Conservation (phyloP, 2,329 filamentous ascomycete genomes). For the Neofusicoccum laricinum region DNA sequence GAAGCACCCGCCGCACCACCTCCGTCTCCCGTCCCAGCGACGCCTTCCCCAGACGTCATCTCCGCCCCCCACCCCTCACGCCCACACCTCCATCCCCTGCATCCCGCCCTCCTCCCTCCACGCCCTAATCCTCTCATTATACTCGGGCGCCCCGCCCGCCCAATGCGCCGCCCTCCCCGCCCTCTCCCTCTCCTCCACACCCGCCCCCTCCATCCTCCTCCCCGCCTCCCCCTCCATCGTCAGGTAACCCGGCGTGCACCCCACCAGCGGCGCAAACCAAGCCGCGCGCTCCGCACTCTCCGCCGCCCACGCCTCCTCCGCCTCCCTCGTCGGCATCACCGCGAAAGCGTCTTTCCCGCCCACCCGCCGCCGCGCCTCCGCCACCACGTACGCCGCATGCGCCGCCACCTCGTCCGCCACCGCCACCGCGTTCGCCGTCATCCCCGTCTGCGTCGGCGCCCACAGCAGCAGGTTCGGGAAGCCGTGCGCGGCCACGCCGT, state of each 20-base stretch:
- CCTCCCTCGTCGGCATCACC: neutral
- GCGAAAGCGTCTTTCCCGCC: neutral
- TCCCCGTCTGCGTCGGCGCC: neutral
- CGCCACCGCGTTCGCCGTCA: neutral
- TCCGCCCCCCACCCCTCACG: neutral
- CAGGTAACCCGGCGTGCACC: too few species aligned
- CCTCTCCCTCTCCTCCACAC: neutral
- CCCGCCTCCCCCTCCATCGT: too few species aligned
- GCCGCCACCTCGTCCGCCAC: neutral
- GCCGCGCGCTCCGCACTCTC: neutral
- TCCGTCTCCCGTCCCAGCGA: too few species aligned
- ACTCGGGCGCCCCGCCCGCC: neutral
- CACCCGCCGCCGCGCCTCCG: neutral
- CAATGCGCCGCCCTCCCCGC: neutral
- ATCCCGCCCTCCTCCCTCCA: neutral
- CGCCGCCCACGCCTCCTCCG: neutral
- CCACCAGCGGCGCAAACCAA: neutral
- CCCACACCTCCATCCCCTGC: neutral
- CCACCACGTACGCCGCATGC: neutral
- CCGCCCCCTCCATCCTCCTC: neutral
- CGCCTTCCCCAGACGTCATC: too few species aligned
- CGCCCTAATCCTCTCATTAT: neutral
- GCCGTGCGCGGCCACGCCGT: constrained; percentile 47
- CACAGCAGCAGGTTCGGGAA: constrained; percentile 58
- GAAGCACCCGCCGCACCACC: too few species aligned